Percentiles rank a stretch among this genome's conserved stretches.
Evolutionary conservation across 2,329 filamentous ascomycete species (phyloP).

Genomic region (Plenodomus biglobosus): DNA sequence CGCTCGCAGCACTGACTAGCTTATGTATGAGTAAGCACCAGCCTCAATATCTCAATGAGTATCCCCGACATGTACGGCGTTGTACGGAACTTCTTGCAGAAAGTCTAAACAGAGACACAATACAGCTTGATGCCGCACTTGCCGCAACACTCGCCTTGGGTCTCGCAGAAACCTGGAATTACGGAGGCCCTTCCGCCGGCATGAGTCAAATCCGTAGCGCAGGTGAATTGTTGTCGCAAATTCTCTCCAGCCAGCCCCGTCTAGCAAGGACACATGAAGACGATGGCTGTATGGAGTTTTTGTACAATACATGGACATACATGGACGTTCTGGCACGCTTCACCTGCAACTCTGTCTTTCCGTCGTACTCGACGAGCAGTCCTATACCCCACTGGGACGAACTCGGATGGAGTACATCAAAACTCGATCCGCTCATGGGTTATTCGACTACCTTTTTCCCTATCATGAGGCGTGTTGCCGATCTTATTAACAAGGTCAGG

Average conservation of each 20-base stretch:
- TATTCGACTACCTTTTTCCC: conserved; percentile 67
- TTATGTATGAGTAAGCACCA: conserved; percentile 63
- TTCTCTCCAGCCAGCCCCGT: conserved; percentile 51
- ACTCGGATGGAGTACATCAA: conserved; percentile 7
- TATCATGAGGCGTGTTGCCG: conserved; percentile 64
- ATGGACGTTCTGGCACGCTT: conserved; percentile 71
- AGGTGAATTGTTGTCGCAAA: conserved; percentile 61
- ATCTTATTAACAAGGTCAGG: conserved; percentile 61
- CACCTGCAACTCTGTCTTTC: conserved; percentile 60
- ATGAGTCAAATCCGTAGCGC: conserved; percentile 67
- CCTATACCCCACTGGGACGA: conserved; percentile 23
- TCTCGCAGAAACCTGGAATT: conserved; percentile 70
- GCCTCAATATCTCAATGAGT: conserved; percentile 58
- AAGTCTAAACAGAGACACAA: conserved; percentile 55
- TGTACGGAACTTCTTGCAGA: conserved; percentile 61
- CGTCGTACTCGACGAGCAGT: conserved; percentile 49
- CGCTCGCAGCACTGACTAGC: conserved; percentile 65
- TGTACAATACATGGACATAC: conserved; percentile 70
- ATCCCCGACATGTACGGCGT: conserved; percentile 64
- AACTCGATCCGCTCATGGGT: conserved; percentile 67
- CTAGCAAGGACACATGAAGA: conserved; percentile 36
- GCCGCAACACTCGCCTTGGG: conserved; percentile 67
- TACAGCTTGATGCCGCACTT: conserved; percentile 62
- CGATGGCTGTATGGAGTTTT: conserved; percentile 58
- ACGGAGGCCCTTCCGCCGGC: conserved; percentile 61